phyloP scores from a whole-genome alignment of 2,329 filamentous ascomycete genomes.

The Thelonectria blattea region DNA sequence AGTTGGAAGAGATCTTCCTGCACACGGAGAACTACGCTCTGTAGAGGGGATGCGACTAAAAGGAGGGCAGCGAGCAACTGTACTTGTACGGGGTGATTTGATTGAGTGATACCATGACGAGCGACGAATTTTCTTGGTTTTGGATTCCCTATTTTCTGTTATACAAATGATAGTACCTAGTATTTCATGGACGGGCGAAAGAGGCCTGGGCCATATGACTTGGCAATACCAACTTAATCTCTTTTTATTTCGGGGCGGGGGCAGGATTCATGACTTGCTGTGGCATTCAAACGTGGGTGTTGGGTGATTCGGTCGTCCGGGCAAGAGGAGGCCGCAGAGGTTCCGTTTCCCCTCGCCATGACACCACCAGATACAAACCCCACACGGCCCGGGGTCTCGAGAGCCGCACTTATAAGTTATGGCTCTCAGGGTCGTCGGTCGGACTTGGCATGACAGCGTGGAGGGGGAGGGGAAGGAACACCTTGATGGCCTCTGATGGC shows the following conservation, averaged over 20 bases:
- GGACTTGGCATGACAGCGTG: constrained; percentile 3
- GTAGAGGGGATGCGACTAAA: constrained; percentile 44
- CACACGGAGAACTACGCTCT: constrained; percentile 96
- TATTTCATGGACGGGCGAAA: constrained; percentile 23
- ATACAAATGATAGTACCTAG: constrained; percentile 5
- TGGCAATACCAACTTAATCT: constrained; percentile 24
- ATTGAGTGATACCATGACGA: constrained; percentile 39
- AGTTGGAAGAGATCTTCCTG: constrained; percentile 87
- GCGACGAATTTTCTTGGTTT: constrained; percentile 32
- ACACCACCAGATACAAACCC: neutral
- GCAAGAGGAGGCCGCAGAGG: constrained; percentile 17
- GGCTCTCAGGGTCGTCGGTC: neutral
- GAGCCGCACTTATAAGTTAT: constrained; percentile 18
- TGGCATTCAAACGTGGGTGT: neutral
- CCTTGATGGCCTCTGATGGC: constrained; percentile 22
- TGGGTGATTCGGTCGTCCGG: neutral
- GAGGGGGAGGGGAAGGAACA: constrained; percentile 8
- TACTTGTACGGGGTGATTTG: constrained; percentile 31
- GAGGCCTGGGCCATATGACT: constrained; percentile 26
- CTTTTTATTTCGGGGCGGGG: neutral
- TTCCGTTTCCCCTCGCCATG: constrained; percentile 10
- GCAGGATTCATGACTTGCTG: neutral
- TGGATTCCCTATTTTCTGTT: constrained; percentile 19
- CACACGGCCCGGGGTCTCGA: constrained; percentile 1
- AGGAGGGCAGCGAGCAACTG: constrained; percentile 14